phyloP scores from a whole-genome alignment of 345 rosid genomes.

The Microcos paniculata region DNA sequence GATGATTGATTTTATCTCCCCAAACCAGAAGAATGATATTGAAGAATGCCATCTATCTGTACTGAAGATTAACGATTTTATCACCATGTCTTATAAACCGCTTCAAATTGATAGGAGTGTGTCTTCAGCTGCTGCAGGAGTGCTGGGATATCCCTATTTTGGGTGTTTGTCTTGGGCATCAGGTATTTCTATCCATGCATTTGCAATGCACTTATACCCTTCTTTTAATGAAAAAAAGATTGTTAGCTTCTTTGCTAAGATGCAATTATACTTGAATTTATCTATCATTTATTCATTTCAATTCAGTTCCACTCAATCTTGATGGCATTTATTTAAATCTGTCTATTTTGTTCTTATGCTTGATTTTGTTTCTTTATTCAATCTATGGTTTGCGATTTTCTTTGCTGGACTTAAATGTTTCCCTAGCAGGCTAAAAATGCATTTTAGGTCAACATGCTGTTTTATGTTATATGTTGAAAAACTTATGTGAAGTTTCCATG shows the following conservation, averaged over 20 bases:
- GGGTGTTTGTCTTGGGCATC: slow-evolving; percentile 96
- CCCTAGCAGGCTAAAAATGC: slow-evolving; percentile 4
- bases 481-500: neutral
- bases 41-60: neutral
- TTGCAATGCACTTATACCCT: neutral
- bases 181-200: slow-evolving; percentile 43
- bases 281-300: neutral
- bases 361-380: neutral
- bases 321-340: neutral
- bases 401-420: neutral
- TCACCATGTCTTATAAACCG: slow-evolving; percentile 21
- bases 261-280: neutral
- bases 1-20: neutral
- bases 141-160: slow-evolving; percentile 87
- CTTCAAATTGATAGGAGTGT: slow-evolving; percentile 62
- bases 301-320: neutral
- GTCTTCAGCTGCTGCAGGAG: slow-evolving; percentile 77
- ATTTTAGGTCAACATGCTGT: neutral
- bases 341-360: neutral
- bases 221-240: neutral
- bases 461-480: neutral
- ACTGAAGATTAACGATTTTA: slow-evolving; percentile 11
- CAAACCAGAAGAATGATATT: neutral
- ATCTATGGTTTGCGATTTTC: slow-evolving; percentile 9
- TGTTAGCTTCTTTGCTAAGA: neutral